Conservation (phyloP, 257 asterid genomes). For the Capsicum baccatum region DNA sequence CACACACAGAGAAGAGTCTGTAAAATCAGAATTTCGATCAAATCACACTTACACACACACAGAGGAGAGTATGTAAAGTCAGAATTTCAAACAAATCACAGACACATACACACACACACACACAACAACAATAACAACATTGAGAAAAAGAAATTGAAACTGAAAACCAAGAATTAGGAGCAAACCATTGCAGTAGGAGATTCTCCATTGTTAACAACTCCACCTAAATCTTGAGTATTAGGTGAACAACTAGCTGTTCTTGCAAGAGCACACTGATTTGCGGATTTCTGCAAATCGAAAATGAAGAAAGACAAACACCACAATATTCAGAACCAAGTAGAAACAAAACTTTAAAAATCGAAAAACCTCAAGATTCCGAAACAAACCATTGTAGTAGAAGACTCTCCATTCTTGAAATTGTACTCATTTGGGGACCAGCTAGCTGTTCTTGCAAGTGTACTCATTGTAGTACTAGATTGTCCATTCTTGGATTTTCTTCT, state of each 20-base stretch:
- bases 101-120: too few relatives aligned
- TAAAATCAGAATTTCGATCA: too few relatives aligned
- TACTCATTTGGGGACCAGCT: neutral
- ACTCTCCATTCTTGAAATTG: slow-evolving; percentile 4
- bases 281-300: neutral
- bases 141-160: too few relatives aligned
- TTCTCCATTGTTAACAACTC: neutral
- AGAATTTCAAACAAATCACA: too few relatives aligned
- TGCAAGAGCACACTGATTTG: neutral
- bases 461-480: neutral
- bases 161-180: neutral
- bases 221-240: slow-evolving; percentile 3
- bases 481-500: neutral
- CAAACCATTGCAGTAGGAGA: slow-evolving; percentile 4
- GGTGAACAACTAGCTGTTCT: neutral
- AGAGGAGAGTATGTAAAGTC: too few relatives aligned
- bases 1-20: too few relatives aligned
- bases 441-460: neutral
- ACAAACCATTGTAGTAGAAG: slow-evolving; percentile 6
- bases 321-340: neutral
- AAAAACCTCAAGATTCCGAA: neutral
- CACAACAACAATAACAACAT: too few relatives aligned
- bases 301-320: neutral
- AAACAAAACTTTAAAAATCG: neutral
- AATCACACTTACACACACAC: too few relatives aligned